Evolutionary conservation across 441 rosid genomes (phyloP).

Genomic region (Populus hybrid): DNA sequence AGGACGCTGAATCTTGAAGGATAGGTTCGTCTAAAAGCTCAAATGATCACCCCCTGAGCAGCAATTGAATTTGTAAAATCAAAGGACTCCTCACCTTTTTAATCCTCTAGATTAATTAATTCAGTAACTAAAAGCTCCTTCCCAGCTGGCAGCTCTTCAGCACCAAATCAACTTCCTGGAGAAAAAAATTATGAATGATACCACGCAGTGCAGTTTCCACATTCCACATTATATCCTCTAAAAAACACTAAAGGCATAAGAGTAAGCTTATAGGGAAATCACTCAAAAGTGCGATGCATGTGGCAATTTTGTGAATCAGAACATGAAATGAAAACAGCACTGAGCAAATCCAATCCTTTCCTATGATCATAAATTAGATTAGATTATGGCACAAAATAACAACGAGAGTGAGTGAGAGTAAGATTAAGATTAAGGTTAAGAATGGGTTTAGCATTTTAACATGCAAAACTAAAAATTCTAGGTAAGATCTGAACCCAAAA

Average conservation of each 20-base stretch:
- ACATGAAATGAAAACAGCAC: neutral
- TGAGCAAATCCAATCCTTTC: neutral
- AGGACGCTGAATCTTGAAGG: constrained; percentile 56
- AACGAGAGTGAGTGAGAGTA: neutral
- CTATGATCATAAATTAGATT: neutral
- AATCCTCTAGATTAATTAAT: neutral
- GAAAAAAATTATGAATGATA: neutral
- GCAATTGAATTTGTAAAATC: too few relatives aligned
- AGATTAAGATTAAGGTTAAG: neutral
- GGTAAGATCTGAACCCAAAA: neutral
- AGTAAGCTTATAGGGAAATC: neutral
- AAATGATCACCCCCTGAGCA: neutral
- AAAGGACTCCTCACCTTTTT: neutral
- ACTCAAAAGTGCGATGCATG: neutral
- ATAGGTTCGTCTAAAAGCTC: neutral
- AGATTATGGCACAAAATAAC: neutral
- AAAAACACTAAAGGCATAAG: neutral
- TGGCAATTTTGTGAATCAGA: neutral
- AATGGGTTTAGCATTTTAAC: neutral
- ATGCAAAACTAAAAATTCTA: neutral
- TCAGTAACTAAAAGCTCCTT: neutral
- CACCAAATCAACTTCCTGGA: neutral
- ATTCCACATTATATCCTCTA: neutral
- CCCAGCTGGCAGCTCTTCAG: neutral
- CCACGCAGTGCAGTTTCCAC: neutral